A percentile compares a stretch with the other conserved stretches of the same genome.
These are phyloP conservation scores for Alternaria brassicicola DNA, from an alignment of 2,329 filamentous ascomycete species.

Conservation along the genomic window DNA sequence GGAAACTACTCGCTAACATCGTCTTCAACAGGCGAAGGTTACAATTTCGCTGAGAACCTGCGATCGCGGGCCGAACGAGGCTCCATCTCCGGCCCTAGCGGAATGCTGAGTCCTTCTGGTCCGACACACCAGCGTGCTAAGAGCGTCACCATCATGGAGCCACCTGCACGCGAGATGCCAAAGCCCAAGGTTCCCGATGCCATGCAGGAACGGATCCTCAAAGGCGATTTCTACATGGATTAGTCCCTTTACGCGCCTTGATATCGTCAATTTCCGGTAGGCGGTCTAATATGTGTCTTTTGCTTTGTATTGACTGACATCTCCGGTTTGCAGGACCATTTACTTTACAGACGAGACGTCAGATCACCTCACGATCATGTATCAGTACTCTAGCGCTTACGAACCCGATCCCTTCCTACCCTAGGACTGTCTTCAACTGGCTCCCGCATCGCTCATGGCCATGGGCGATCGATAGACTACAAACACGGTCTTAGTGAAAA, in stretches of 20 bases:
- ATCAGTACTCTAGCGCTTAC: conserved; percentile 20
- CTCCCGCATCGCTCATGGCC: conserved; percentile 2
- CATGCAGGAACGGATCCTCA: conserved; percentile 95
- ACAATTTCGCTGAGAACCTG: conserved; percentile 97
- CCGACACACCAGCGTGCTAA: conserved; percentile 67
- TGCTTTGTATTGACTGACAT: conserved; percentile 7
- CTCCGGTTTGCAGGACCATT: conserved; percentile 8
- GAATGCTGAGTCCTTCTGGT: conserved; percentile 18
- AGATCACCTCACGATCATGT: conserved; percentile 21
- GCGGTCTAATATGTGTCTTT: conserved; percentile 12
- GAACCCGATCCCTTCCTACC: conserved; percentile 3
- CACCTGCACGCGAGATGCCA: conserved; percentile 60
- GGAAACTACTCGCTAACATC: conserved; percentile 67
- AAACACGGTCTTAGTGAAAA: conserved; percentile 24
- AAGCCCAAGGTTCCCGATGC: conserved; percentile 76
- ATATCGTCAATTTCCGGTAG: conserved; percentile 30
- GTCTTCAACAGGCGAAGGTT: conserved; percentile 79
- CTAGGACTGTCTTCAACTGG: conserved; percentile 9
- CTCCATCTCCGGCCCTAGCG: conserved; percentile 58
- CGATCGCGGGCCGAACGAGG: conserved; percentile 84
- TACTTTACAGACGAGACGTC: conserved; percentile 13
- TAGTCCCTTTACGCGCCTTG: conserved; percentile 50
- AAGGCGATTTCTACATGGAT: conserved; percentile 98
- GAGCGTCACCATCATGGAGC: conserved; percentile 69
- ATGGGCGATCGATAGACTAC: conserved; percentile 8